These are phyloP conservation scores for Rubia balearica DNA, from an alignment of 305 asterid genomes.

Conservation along the genomic window DNA sequence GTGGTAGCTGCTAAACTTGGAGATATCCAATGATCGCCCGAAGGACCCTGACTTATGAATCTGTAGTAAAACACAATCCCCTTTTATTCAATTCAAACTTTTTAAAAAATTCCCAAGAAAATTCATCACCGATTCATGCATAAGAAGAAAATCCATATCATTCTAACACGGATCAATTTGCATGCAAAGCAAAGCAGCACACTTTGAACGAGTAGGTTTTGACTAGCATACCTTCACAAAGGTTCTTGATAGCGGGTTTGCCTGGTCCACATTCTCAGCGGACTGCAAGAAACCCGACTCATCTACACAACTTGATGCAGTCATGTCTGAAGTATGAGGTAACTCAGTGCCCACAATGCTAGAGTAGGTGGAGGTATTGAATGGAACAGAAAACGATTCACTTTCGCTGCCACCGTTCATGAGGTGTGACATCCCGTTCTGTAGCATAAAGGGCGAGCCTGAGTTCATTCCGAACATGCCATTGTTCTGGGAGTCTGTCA, in stretches of 20 bases:
- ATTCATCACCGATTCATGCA: background rate
- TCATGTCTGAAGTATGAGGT: conserved; percentile 63
- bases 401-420: conserved; percentile 35
- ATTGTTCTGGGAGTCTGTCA: conserved; percentile 44
- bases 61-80: conserved; percentile 28
- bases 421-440: conserved; percentile 43
- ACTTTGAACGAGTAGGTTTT: conserved; percentile 10
- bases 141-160: background rate
- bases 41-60: conserved; percentile 90
- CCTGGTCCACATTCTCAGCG: conserved; percentile 71
- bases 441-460: conserved; percentile 43
- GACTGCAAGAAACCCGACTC: conserved; percentile 85
- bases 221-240: conserved; percentile 68
- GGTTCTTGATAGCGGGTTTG: conserved; percentile 46
- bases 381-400: conserved; percentile 53
- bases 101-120: too few species aligned
- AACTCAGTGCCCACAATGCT: conserved; percentile 44
- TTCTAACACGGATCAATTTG: background rate
- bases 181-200: background rate
- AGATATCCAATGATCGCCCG: conserved; percentile 85
- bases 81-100: background rate
- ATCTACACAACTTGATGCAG: conserved; percentile 75
- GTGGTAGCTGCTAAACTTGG: conserved; percentile 84
- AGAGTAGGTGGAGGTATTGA: conserved; percentile 42
- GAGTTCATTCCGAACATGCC: conserved; percentile 47